These are phyloP conservation scores for Pyrenula aspistea DNA, from an alignment of 495 filamentous ascomycete species.

Conservation along the genomic window DNA sequence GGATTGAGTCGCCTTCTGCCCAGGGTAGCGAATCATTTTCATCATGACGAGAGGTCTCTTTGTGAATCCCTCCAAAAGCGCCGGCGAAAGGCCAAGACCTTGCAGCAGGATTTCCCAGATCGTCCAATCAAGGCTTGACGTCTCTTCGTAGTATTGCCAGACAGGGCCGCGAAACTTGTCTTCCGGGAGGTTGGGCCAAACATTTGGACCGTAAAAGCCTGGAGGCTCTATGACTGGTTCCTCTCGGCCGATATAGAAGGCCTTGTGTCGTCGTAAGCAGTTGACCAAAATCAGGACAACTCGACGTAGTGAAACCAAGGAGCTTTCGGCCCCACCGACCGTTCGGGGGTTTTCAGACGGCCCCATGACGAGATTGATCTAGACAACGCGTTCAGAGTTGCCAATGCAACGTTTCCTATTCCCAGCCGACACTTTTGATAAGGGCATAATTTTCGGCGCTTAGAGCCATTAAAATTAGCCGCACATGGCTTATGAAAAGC, in stretches of 20 bases:
- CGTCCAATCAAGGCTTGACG: constrained; percentile 16
- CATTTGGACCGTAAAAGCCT: constrained; percentile 22
- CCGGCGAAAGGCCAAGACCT: constrained; percentile 21
- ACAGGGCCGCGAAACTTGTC: constrained; percentile 23
- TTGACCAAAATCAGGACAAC: neutral
- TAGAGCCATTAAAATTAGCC: too few relatives aligned
- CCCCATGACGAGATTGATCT: too few relatives aligned
- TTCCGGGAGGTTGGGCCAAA: constrained; percentile 27
- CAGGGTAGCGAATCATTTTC: constrained; percentile 33
- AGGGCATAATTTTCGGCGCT: too few relatives aligned
- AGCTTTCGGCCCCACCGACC: too few relatives aligned
- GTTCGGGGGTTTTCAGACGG: too few relatives aligned
- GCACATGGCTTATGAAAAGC: too few relatives aligned
- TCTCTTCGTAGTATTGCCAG: constrained; percentile 24
- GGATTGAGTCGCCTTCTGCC: constrained; percentile 12
- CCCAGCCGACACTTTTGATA: too few relatives aligned
- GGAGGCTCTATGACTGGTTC: constrained; percentile 10
- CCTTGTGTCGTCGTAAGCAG: constrained; percentile 9
- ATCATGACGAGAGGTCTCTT: constrained; percentile 25
- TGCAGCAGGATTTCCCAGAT: constrained; percentile 24
- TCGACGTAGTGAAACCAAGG: too few relatives aligned
- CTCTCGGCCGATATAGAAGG: constrained; percentile 23
- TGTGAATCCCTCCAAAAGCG: constrained; percentile 21
- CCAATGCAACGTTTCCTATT: too few relatives aligned
- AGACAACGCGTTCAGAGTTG: too few relatives aligned